These are phyloP conservation scores for Exophiala sideris DNA, from an alignment of 2,329 filamentous ascomycete genomes.

Conservation along the genomic window DNA sequence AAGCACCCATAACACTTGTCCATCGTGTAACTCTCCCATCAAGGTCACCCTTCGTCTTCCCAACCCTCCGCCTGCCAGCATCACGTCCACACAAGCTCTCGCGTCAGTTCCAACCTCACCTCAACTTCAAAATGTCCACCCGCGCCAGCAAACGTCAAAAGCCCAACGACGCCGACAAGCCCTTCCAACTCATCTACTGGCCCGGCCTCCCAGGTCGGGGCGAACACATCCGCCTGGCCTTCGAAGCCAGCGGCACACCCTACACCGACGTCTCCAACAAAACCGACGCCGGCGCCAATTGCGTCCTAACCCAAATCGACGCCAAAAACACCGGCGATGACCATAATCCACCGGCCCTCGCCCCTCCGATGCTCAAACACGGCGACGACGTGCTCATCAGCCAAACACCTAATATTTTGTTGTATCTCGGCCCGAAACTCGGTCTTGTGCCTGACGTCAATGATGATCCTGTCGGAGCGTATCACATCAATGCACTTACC, in stretches of 20 bases:
- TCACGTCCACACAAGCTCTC: not conserved
- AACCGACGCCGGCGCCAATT: conserved; percentile 48
- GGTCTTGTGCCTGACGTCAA: conserved; percentile 48
- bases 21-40: too few species aligned
- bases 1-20: too few species aligned
- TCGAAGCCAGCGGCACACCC: conserved; percentile 64
- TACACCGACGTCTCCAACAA: conserved; percentile 61
- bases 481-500: conserved; percentile 60
- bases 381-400: conserved; percentile 55
- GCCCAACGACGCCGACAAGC: conserved; percentile 8
- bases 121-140: conserved; percentile 13
- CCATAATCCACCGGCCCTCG: conserved; percentile 62
- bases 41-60: too few species aligned
- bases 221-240: conserved; percentile 67
- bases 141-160: conserved; percentile 28
- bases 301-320: conserved; percentile 50
- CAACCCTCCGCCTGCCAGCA: too few species aligned
- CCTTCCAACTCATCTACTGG: conserved; percentile 31
- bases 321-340: conserved; percentile 40
- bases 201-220: conserved; percentile 68
- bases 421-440: conserved; percentile 63
- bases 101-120: not conserved
- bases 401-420: conserved; percentile 70
- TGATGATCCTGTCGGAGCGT: conserved; percentile 46
- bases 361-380: conserved; percentile 62